Conservation (phyloP, 306 rosid genomes). For the cucumber (Cucumis sativus) region DNA sequence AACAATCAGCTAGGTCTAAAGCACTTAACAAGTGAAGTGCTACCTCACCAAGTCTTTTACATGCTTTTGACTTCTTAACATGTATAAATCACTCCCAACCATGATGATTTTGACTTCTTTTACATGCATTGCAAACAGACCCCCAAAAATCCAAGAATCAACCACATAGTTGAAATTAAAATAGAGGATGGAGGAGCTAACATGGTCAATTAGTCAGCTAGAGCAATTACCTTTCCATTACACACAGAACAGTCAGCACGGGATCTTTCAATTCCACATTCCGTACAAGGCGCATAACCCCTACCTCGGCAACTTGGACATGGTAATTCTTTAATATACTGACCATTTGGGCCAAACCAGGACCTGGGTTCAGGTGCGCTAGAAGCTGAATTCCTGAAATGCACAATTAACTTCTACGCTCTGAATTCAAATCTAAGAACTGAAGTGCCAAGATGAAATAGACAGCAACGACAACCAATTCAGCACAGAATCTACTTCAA, state of each 20-base stretch:
- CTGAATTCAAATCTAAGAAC: background rate
- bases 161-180: background rate
- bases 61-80: background rate
- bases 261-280: constrained; percentile 85
- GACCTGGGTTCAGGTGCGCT: constrained; percentile 44
- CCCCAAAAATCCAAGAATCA: background rate
- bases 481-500: background rate
- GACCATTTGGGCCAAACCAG: constrained; percentile 91
- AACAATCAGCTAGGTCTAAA: background rate
- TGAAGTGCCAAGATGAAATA: background rate
- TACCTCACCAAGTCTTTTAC: background rate
- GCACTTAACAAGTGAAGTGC: background rate
- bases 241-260: constrained; percentile 74
- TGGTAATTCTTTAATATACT: constrained; percentile 82
- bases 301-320: constrained; percentile 96
- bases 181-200: background rate
- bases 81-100: background rate
- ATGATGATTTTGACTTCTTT: background rate
- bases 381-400: constrained; percentile 39
- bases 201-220: background rate
- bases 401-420: background rate
- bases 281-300: constrained; percentile 87
- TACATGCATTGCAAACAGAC: background rate
- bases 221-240: constrained; percentile 53
- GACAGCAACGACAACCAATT: background rate